phyloP scores from a whole-genome alignment of 2,329 filamentous ascomycete genomes.

The Ceratocystis huliohia region DNA sequence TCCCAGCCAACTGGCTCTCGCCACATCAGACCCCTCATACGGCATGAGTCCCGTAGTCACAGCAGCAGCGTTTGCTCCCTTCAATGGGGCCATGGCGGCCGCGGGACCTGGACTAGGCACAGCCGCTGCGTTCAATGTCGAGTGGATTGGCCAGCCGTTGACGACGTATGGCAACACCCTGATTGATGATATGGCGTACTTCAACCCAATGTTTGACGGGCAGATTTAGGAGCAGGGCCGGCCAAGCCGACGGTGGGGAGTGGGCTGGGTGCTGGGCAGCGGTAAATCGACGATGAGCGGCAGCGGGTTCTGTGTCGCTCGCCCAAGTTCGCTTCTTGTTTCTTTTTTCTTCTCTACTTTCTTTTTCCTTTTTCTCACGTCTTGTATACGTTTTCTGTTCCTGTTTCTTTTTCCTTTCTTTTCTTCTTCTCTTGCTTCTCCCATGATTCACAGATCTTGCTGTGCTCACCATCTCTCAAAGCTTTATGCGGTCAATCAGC shows the following conservation, averaged over 20 bases:
- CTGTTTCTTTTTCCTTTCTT: not conserved
- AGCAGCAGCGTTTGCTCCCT: not conserved
- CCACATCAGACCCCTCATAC: not conserved
- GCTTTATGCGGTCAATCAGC: not conserved
- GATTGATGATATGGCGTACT: not conserved
- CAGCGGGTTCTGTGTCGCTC: not conserved
- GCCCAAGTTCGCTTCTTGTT: not conserved
- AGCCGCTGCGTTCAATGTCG: not conserved
- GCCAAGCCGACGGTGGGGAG: not conserved
- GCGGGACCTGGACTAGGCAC: not conserved
- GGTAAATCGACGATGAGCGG: no score
- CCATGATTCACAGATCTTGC: slow-evolving; percentile 6
- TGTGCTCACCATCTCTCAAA: not conserved
- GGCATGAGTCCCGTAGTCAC: not conserved
- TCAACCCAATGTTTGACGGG: slow-evolving; percentile 7
- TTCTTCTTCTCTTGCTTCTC: not conserved
- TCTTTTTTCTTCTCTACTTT: not conserved
- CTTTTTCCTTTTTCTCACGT: not conserved
- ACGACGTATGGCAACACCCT: not conserved
- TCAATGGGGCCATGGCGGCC: not conserved
- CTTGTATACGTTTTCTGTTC: not conserved
- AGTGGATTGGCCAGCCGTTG: slow-evolving; percentile 3
- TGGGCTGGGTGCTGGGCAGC: not conserved
- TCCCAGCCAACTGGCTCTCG: slow-evolving; percentile 14
- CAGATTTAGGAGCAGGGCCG: not conserved